A percentile compares a stretch with the other conserved stretches of the same genome.
phyloP scores from a whole-genome alignment of 1,139 yeast species.

The Suhomyces choctaworum region DNA sequence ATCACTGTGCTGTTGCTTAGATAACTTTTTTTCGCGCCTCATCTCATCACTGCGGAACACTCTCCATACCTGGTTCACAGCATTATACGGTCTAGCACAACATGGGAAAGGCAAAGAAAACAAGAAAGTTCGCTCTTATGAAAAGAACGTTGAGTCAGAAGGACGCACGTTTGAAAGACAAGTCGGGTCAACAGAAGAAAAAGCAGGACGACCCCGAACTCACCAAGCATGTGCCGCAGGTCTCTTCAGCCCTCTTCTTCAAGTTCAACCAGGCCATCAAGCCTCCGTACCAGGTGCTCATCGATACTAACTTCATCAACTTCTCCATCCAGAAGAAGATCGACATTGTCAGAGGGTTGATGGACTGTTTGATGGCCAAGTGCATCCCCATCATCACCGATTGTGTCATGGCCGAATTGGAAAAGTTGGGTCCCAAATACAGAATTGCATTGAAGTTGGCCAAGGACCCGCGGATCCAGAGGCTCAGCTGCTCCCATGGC shows the following conservation, averaged over 20 bases:
- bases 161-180: constrained; percentile 57
- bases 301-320: constrained; percentile 95
- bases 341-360: constrained; percentile 90
- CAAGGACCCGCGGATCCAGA: constrained; percentile 85
- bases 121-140: constrained; percentile 92
- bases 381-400: constrained; percentile 95
- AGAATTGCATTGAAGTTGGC: constrained; percentile 91
- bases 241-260: constrained; percentile 91
- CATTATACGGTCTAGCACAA: no score
- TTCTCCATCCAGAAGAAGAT: constrained; percentile 93
- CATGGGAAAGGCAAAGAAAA: constrained; percentile 97
- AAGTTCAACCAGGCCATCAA: constrained; percentile 91
- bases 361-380: constrained; percentile 93
- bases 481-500: constrained; percentile 85
- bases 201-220: constrained; percentile 73
- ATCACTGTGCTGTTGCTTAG: constrained; percentile 3
- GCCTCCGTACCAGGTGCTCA: constrained; percentile 93
- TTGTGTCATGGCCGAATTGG: constrained; percentile 97
- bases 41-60: constrained; percentile 11
- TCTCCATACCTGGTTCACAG: no score
- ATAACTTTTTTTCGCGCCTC: constrained; percentile 11
- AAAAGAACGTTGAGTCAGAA: constrained; percentile 77
- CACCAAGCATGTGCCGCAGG: constrained; percentile 86
- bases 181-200: constrained; percentile 25
- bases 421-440: constrained; percentile 90